Evolutionary conservation across 164 flowering plant species (phyloP).

Genomic region (Nelumbo lutea): DNA sequence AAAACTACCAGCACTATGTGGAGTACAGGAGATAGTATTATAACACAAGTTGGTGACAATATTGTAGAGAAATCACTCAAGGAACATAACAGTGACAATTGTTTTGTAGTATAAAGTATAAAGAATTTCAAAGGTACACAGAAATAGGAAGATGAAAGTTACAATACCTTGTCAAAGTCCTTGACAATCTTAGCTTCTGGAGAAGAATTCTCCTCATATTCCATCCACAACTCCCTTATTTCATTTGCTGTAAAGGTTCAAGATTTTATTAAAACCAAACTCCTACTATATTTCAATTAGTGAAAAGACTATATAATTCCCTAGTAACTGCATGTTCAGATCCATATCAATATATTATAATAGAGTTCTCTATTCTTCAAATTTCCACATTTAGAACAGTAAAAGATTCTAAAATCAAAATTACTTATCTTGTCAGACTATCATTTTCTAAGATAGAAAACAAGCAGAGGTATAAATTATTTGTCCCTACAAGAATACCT

Average conservation of each 20-base stretch:
- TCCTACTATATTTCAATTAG: background rate
- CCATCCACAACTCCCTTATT: conserved; percentile 76
- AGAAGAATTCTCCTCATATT: conserved; percentile 81
- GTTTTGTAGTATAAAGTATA: too few relatives aligned
- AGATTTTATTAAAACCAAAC: background rate
- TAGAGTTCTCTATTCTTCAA: background rate
- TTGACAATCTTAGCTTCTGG: conserved; percentile 89
- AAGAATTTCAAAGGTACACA: too few relatives aligned
- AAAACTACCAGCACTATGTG: too few relatives aligned
- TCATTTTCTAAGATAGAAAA: background rate
- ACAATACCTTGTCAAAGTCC: conserved; percentile 87
- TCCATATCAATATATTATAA: background rate
- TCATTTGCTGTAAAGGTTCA: conserved; percentile 59
- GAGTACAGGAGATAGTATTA: too few relatives aligned
- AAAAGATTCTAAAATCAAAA: background rate
- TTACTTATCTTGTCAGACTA: background rate
- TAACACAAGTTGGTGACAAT: too few relatives aligned
- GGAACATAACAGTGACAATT: too few relatives aligned
- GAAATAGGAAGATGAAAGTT: background rate
- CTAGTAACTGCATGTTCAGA: too few relatives aligned
- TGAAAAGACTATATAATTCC: background rate
- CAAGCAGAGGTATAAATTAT: background rate
- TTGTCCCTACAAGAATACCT: too few relatives aligned
- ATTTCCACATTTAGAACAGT: background rate
- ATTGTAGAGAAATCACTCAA: too few relatives aligned